Evolutionary conservation across 208 protist species (phyloP), one percentile per base, ranked within the genome.

Genomic region (Leishmania arabica): DNA sequence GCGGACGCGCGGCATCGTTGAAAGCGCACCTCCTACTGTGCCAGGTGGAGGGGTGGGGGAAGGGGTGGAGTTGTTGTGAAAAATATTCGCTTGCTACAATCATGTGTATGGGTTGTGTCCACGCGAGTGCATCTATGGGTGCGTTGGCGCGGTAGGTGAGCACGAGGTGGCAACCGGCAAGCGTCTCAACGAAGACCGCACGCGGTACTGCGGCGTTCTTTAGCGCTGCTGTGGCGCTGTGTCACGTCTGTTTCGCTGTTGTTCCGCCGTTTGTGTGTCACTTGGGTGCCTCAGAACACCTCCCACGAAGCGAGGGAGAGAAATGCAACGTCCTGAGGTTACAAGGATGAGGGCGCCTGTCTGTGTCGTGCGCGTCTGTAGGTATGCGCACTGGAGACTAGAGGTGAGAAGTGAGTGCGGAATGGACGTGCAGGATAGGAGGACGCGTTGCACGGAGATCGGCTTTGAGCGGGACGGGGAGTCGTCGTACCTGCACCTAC

Each of bases 1-100:
- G 13, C 80, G 77, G 17, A 86, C 64, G 19, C 79, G 82, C 17
- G 58, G 40, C 71, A 82, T 76, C 31, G n/a, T 49, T 58, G 53
- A 21, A 13, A 1, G 47, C 9, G 40, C 24, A 19, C 47, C 19
- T 7, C 70, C 13, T 1, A 19, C 47, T 56, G 45, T 53, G 31
- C 27, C 4, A 11, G 31, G 31, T 66, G 6, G 51, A 49, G 45
- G 65, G 24, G 1, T 58, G 47, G 21, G 24, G 21, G 42, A 40
- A 19, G 47, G 9, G 24, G n/a, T 3, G 40, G 70, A 74, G 27
- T 53, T 21, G 13, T 17, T 7, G 13, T 24, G 3, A 74, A 74
- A 31, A 37, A 31, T 53, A 21, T 5, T 42, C 13, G 64, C 4
- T 21, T 21, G 34, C 53, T 76, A 3, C 19, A 24, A 27, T 37